Evolutionary conservation across 768 basidiomycete species (phyloP), one percentile per base, ranked within the genome.

Genomic region (Melanogaster broomeanus): DNA sequence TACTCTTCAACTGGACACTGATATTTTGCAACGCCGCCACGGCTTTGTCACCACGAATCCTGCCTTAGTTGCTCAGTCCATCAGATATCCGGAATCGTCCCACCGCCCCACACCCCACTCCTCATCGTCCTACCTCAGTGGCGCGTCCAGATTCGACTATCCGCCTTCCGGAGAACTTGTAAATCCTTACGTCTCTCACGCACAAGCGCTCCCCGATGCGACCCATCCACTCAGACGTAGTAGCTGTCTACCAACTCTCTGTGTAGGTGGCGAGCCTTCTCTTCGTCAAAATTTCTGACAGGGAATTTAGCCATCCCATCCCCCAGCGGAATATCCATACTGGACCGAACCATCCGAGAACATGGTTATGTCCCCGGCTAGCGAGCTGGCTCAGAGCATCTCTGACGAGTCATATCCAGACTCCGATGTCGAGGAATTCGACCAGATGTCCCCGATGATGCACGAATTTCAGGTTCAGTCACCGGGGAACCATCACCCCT

Each of bases 401-500:
- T 64, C 64, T 9, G 66, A 65, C 30, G 58, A 65, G 37, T 69
- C 61, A 13, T 54, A 51, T 43, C 67, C 60, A 45, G 69, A 61
- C 38, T 67, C 69, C 6, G 69, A 65, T 34, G 47, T 30, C 33
- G 65, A 65, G 22, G 69, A 67, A 24, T 44, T 12, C 38, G 58
- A 37, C 41, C 42, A 44, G 24, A 70, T 71, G 62, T 69, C 53
- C 2, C 69, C 65, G 44, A 63, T 71, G 67, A 57, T 65, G 58
- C 63, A 59, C 39, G 58, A 60, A 44, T 71, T 71, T 18, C 67
- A 69, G 45, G 35, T 69, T 21, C 64, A 48, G 22, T 47, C 62
- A 9, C 52, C 57, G 15, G 52, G 53, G 31, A 49, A 40, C 45
- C 12, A 52, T 41, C 44, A 45, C 43, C 40, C 28, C 28, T 22